These are phyloP conservation scores for Barbarea vulgaris DNA, from an alignment of 345 rosid genomes.

Conservation along the genomic window DNA sequence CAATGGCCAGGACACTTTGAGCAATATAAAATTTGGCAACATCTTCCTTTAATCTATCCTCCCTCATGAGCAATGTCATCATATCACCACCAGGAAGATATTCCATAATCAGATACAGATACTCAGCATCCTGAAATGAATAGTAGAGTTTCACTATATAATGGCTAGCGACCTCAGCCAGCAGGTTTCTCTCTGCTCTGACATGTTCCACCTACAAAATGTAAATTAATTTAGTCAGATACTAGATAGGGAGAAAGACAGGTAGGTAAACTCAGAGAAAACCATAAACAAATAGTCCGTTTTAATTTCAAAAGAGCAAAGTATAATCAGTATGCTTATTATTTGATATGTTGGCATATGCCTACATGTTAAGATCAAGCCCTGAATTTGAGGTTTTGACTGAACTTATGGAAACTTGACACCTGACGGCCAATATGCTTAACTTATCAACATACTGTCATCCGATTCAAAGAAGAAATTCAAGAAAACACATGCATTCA, in stretches of 20 bases:
- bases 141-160: constrained; percentile 94
- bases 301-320: not conserved
- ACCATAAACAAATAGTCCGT: not conserved
- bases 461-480: not conserved
- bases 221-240: constrained; percentile 14
- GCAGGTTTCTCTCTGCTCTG: constrained; percentile 94
- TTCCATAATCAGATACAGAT: constrained; percentile 92
- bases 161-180: constrained; percentile 97
- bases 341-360: constrained; percentile 5
- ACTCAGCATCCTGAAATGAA: constrained; percentile 94
- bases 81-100: constrained; percentile 98
- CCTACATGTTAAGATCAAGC: not conserved
- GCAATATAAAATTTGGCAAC: constrained; percentile 92
- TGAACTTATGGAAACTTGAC: constrained; percentile 3
- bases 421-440: not conserved
- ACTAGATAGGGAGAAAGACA: constrained; percentile 5
- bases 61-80: constrained; percentile 95
- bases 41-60: constrained; percentile 81
- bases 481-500: not conserved
- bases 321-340: not conserved
- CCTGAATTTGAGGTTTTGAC: not conserved
- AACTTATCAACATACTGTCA: not conserved
- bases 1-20: constrained; percentile 93
- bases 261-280: not conserved
- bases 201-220: constrained; percentile 88